Conservation (phyloP, 768 basidiomycete species). For the Leucosporidium yakuticum region DNA sequence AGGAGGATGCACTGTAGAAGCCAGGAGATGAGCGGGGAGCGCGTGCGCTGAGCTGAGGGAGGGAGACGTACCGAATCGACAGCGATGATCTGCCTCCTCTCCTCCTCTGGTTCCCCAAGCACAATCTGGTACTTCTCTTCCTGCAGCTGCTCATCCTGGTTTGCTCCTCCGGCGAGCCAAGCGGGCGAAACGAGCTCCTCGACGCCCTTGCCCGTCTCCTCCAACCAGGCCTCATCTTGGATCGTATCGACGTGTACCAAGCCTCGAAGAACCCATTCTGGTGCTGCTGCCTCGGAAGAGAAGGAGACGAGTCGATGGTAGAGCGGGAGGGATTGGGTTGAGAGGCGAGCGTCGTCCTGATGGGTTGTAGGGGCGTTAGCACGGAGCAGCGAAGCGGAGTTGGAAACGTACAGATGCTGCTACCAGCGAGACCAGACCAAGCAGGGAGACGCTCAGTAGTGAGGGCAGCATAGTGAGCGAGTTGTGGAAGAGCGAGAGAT, state of each 20-base stretch:
- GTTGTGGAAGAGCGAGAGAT: background rate
- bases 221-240: background rate
- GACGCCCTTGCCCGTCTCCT: background rate
- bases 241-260: background rate
- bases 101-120: background rate
- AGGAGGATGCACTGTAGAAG: conserved; percentile 11
- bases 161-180: no score
- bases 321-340: conserved; percentile 1
- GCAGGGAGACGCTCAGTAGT: background rate
- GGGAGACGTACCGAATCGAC: conserved; percentile 10
- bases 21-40: background rate
- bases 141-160: no score
- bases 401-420: background rate
- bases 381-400: background rate
- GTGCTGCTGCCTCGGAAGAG: background rate
- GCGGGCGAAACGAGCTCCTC: background rate
- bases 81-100: background rate
- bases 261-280: background rate
- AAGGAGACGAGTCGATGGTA: conserved; percentile 2
- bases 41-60: background rate
- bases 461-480: background rate
- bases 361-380: background rate
- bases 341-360: background rate
- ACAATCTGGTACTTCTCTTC: conserved; percentile 9
- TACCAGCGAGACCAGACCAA: no score